These are phyloP conservation scores for Penicillium psychrosexuale DNA, from an alignment of 2,329 filamentous ascomycete genomes.

Conservation along the genomic window DNA sequence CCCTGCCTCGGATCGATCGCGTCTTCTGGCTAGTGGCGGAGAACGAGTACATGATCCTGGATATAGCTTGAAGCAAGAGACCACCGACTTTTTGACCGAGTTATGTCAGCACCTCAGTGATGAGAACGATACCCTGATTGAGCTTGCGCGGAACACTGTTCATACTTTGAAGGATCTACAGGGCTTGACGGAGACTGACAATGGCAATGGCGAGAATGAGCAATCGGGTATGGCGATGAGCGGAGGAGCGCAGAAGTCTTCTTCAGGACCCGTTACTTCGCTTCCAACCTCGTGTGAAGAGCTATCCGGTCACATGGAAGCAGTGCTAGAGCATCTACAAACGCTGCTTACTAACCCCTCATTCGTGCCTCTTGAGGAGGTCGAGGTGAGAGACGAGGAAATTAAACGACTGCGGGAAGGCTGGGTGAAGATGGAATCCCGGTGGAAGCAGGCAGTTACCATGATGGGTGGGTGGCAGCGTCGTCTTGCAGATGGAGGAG, in stretches of 20 bases:
- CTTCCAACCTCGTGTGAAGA: conserved; percentile 63
- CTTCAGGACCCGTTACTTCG: conserved; percentile 37
- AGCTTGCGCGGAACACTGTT: conserved; percentile 68
- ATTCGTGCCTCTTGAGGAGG: conserved; percentile 92
- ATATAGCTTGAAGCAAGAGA: conserved; percentile 77
- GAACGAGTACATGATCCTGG: conserved; percentile 52
- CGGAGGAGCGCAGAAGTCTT: conserved; percentile 20
- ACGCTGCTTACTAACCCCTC: conserved; percentile 89
- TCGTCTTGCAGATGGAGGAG: conserved; percentile 58
- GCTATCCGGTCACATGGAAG: conserved; percentile 69
- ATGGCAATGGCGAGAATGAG: conserved; percentile 34
- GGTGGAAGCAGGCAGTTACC: conserved; percentile 84
- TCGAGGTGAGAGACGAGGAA: conserved; percentile 87
- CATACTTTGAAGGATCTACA: conserved; percentile 63
- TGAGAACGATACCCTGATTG: conserved; percentile 82
- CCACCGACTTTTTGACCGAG: conserved; percentile 84
- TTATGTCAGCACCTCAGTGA: conserved; percentile 80
- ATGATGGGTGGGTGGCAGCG: conserved; percentile 92
- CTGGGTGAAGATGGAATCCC: conserved; percentile 88
- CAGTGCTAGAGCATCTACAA: conserved; percentile 74
- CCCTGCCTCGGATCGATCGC: conserved; percentile 37
- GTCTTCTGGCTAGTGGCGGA: conserved; percentile 31
- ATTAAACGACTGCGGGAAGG: conserved; percentile 78
- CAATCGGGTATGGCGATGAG: conserved; percentile 26
- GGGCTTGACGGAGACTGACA: conserved; percentile 42